Conservation (phyloP, 176 grass and related monocot genomes). For the Ampelocalamus luodianensis region DNA sequence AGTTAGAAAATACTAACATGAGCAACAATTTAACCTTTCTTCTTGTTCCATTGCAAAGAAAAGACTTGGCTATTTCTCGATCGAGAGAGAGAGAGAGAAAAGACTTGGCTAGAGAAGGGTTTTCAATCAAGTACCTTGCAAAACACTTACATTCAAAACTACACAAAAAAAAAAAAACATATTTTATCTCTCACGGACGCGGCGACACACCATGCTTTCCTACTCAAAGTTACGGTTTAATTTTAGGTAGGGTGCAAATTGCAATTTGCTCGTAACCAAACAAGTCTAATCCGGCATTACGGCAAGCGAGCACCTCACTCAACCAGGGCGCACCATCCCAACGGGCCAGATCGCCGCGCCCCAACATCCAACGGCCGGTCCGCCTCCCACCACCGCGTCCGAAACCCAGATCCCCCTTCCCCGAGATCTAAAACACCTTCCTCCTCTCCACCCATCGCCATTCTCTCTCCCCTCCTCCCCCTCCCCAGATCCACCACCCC, state of each 20-base stretch:
- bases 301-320: not conserved
- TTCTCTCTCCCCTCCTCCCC: not conserved
- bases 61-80: too few relatives aligned
- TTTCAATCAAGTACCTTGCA: too few relatives aligned
- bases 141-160: too few relatives aligned
- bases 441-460: constrained; percentile 17
- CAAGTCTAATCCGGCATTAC: not conserved
- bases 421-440: constrained; percentile 36
- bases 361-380: not conserved
- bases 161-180: too few relatives aligned
- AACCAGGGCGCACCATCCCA: not conserved
- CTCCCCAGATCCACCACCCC: constrained; percentile 45
- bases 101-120: too few relatives aligned
- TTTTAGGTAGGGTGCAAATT: not conserved
- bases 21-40: too few relatives aligned
- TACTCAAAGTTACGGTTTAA: not conserved
- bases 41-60: too few relatives aligned
- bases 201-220: not conserved
- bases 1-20: too few relatives aligned
- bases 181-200: too few relatives aligned
- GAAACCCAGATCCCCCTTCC: constrained; percentile 27
- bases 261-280: not conserved
- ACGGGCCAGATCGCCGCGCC: not conserved
- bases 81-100: too few relatives aligned
- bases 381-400: not conserved